Conservation (phyloP, 495 filamentous ascomycete species). For the Aspergillus funiculosus region DNA sequence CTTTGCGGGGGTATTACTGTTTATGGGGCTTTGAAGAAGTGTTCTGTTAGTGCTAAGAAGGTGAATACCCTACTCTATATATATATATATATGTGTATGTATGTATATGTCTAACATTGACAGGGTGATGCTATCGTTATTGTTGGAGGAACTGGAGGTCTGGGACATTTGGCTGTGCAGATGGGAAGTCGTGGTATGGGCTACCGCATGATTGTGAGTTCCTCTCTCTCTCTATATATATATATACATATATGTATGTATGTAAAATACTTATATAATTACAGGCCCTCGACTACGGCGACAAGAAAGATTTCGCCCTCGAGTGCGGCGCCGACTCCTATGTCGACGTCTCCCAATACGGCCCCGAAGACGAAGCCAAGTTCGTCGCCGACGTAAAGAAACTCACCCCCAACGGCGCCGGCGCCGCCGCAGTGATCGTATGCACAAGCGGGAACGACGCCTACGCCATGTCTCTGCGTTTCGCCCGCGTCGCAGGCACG, state of each 20-base stretch:
- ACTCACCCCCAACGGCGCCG: slow-evolving; percentile 48
- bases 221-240: too few species aligned
- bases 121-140: slow-evolving; percentile 61
- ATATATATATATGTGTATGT: too few species aligned
- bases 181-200: slow-evolving; percentile 58
- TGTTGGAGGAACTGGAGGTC: slow-evolving; percentile 60
- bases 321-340: slow-evolving; percentile 61
- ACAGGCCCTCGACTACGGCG: too few species aligned
- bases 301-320: slow-evolving; percentile 52
- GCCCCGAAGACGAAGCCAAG: slow-evolving; percentile 37
- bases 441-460: slow-evolving; percentile 57
- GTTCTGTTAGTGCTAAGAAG: slow-evolving; percentile 46
- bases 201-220: slow-evolving; percentile 61
- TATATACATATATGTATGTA: too few species aligned
- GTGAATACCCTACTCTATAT: too few species aligned
- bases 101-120: too few species aligned
- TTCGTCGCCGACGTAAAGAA: slow-evolving; percentile 50
- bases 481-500: slow-evolving; percentile 58
- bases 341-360: slow-evolving; percentile 54
- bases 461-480: slow-evolving; percentile 51
- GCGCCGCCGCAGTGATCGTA: slow-evolving; percentile 59
- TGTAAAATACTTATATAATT: too few species aligned
- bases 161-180: slow-evolving; percentile 60
- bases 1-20: slow-evolving; percentile 56
- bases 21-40: slow-evolving; percentile 54